Evolutionary conservation across 257 asterid genomes (phyloP).

Genomic region (Primulina tabacum): DNA sequence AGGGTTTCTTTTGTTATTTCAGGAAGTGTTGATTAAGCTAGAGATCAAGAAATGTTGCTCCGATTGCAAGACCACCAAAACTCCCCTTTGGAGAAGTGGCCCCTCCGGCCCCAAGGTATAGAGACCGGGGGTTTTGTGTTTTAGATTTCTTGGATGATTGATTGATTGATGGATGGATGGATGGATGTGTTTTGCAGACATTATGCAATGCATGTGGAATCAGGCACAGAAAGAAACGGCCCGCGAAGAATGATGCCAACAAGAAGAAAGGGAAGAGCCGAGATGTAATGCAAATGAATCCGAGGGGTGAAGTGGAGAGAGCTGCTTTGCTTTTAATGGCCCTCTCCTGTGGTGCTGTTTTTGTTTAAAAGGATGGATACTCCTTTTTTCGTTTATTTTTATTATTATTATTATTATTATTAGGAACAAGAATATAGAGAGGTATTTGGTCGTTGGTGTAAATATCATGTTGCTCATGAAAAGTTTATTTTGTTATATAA

Average conservation of each 20-base stretch:
- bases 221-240: slow-evolving; percentile 54
- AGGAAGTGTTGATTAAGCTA: slow-evolving; percentile 31
- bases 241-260: slow-evolving; percentile 4
- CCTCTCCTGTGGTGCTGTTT: slow-evolving; percentile 64
- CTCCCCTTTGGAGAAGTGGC: slow-evolving; percentile 81
- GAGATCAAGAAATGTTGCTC: slow-evolving; percentile 40
- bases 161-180: too few relatives aligned
- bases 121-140: too few relatives aligned
- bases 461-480: too few relatives aligned
- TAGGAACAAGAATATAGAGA: too few relatives aligned
- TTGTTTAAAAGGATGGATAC: slow-evolving; percentile 28
- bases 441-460: too few relatives aligned
- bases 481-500: too few relatives aligned
- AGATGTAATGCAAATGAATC: slow-evolving; percentile 30
- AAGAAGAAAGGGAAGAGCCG: slow-evolving; percentile 29
- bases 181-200: slow-evolving; percentile 35
- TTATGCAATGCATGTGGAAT: slow-evolving; percentile 84
- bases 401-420: too few relatives aligned
- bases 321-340: slow-evolving; percentile 80
- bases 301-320: slow-evolving; percentile 51
- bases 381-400: too few relatives aligned
- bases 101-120: slow-evolving; percentile 73
- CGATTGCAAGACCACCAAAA: slow-evolving; percentile 61
- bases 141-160: too few relatives aligned
- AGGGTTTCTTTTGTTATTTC: not conserved